Evolutionary conservation across 768 basidiomycete genomes (phyloP).

Genomic region (Pulveroboletus ravenelii): DNA sequence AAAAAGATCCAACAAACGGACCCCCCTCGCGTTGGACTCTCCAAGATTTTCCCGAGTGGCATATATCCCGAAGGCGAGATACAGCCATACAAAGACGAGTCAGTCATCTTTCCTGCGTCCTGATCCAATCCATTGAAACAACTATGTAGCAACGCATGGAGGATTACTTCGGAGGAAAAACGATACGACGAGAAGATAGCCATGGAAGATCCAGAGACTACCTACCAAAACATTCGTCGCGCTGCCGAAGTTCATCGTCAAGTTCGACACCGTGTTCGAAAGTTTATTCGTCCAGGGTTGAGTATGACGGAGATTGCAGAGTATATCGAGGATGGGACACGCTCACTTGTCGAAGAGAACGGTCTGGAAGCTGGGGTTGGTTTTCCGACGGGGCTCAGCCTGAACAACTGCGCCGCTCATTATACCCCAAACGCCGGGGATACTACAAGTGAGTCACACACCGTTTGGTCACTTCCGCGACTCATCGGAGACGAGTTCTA

Average conservation of each 20-base stretch:
- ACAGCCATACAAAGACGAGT: constrained; percentile 91
- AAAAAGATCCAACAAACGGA: constrained; percentile 82
- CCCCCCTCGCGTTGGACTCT: constrained; percentile 84
- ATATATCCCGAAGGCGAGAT: constrained; percentile 89
- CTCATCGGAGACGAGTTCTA: constrained; percentile 52
- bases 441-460: constrained; percentile 54
- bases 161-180: constrained; percentile 88
- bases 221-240: constrained; percentile 85
- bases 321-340: constrained; percentile 85
- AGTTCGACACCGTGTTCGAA: constrained; percentile 78
- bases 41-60: constrained; percentile 84
- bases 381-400: constrained; percentile 92
- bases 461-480: not conserved
- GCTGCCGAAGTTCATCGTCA: constrained; percentile 96
- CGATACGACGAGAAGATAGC: constrained; percentile 74
- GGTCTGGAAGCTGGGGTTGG: constrained; percentile 85
- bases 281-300: constrained; percentile 88
- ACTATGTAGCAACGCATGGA: constrained; percentile 70
- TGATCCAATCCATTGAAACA: not conserved
- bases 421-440: constrained; percentile 95
- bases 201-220: constrained; percentile 76
- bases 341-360: constrained; percentile 88
- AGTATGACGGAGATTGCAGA: constrained; percentile 91
- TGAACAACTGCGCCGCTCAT: constrained; percentile 95
- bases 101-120: constrained; percentile 29